These are phyloP conservation scores for Aspergillus pseudoterreus DNA, from an alignment of 2,329 filamentous ascomycete species.

Conservation along the genomic window DNA sequence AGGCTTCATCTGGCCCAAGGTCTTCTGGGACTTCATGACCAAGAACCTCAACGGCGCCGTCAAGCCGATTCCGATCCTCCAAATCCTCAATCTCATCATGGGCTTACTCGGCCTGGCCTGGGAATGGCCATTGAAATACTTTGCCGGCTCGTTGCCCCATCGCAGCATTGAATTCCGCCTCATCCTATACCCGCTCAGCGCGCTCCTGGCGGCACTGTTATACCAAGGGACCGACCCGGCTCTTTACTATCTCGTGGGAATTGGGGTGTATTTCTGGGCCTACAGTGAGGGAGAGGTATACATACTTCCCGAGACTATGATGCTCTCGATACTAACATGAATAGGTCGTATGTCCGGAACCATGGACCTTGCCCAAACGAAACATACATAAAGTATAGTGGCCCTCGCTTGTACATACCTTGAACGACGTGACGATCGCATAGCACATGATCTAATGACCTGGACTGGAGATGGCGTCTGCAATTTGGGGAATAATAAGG, in stretches of 20 bases:
- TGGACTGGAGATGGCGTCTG: too few species aligned
- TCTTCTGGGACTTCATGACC: constrained; percentile 96
- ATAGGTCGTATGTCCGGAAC: constrained; percentile 64
- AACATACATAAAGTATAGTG: constrained; percentile 11
- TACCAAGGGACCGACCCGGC: constrained; percentile 93
- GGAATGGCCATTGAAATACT: constrained; percentile 80
- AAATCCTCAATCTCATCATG: constrained; percentile 83
- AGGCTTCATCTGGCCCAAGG: constrained; percentile 96
- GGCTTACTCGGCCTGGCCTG: constrained; percentile 75
- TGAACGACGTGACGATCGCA: constrained; percentile 1
- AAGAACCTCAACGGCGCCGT: constrained; percentile 83
- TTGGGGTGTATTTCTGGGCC: constrained; percentile 90
- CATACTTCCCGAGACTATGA: constrained; percentile 12
- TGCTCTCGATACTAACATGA: background rate
- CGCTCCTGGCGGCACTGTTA: constrained; percentile 69
- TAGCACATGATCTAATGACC: background rate
- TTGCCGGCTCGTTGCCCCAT: constrained; percentile 77
- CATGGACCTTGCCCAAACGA: constrained; percentile 62
- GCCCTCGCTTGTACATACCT: constrained; percentile 8
- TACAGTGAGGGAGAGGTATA: constrained; percentile 95
- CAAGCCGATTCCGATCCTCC: constrained; percentile 80
- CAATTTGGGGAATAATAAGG: background rate
- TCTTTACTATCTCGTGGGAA: constrained; percentile 83
- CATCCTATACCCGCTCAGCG: constrained; percentile 73
- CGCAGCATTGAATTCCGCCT: constrained; percentile 83